These are phyloP conservation scores for Kregervanrija pseudodelftensis DNA, from an alignment of 805 yeast species.

Conservation along the genomic window DNA sequence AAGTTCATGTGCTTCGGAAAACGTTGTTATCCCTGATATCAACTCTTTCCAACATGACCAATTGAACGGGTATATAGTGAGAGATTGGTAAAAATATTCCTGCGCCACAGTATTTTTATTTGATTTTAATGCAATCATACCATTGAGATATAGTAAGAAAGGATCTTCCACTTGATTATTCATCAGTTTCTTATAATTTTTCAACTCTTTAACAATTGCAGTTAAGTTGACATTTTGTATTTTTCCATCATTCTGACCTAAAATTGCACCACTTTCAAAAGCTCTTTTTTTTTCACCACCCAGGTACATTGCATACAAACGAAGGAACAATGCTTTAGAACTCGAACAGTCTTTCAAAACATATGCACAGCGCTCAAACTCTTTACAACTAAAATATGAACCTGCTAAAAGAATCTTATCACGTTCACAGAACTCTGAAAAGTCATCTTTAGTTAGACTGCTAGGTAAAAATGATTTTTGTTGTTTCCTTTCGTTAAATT, in stretches of 20 bases:
- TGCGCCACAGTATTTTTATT: conserved; percentile 58
- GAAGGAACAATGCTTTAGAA: conserved; percentile 50
- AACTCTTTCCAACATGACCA: conserved; percentile 95
- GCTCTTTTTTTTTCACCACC: conserved; percentile 72
- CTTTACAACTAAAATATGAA: conserved; percentile 72
- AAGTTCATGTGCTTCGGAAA: conserved; percentile 49
- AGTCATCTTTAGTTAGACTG: conserved; percentile 15
- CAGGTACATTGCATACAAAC: conserved; percentile 61
- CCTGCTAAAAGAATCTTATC: conserved; percentile 55
- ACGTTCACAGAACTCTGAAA: conserved; percentile 28
- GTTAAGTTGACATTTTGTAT: conserved; percentile 24
- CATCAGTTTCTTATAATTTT: conserved; percentile 20
- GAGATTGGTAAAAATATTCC: conserved; percentile 49
- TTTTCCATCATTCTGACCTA: conserved; percentile 35
- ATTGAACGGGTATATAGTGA: conserved; percentile 69
- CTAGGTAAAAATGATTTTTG: conserved; percentile 8
- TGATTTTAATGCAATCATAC: conserved; percentile 57
- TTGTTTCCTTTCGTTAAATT: conserved; percentile 10
- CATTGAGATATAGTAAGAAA: conserved; percentile 64
- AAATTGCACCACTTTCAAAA: conserved; percentile 64
- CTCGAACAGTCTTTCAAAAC: conserved; percentile 45
- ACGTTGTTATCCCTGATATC: conserved; percentile 48
- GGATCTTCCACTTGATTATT: conserved; percentile 34
- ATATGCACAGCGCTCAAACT: conserved; percentile 71
- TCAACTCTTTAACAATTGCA: conserved; percentile 36